Evolutionary conservation across 106 monocot genomes (phyloP), one percentile per base, ranked within the genome.

Genomic region (Apostasia shenzhenica): DNA sequence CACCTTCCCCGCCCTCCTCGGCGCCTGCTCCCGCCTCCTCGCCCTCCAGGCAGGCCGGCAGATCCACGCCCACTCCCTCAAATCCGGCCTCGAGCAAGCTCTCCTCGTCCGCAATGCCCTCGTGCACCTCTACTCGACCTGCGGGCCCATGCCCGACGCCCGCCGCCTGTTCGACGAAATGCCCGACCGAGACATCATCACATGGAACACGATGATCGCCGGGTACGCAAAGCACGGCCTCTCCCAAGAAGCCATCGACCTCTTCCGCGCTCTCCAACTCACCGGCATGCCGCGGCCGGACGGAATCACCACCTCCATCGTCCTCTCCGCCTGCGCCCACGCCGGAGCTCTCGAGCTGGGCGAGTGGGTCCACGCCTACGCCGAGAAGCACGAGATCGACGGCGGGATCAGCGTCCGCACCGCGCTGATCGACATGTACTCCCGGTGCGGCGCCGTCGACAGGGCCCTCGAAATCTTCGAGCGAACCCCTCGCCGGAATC

Each of bases 391-490:
- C 3, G 51, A 57, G 1, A 11, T 79, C 63, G 53, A 73, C 9
- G 38, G 73, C 42, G 74, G 74, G 48, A 74, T 79, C 47, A 74
- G 69, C 64, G 79, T 79, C 10, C 74, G 79, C 2, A 79, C 74
- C 5, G 74, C 79, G 8, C 42, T 74, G 57, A 48, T 70, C 1
- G 79, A 79, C 68, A 79, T 79, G 79, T 79, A 79, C 44, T 74
- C 74, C 74, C 73, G 74, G 49, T 79, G 79, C 43, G 79, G 79
- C 11, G 79, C 3, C 62, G 68, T 73, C 6, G 63, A 62, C 5
- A 57, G 70, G 62, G 79, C 74, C 3, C 13, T 70, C 11, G 59
- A 73, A 41, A 63, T 58, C 4, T 79, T 79, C 8, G 6, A 12
- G 38, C 41, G 8, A 7, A 74, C 74, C 74, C 69, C 57, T 42